Evolutionary conservation across 192 early-diverging fungal species (phyloP).

Genomic region (Thamnidium elegans): DNA sequence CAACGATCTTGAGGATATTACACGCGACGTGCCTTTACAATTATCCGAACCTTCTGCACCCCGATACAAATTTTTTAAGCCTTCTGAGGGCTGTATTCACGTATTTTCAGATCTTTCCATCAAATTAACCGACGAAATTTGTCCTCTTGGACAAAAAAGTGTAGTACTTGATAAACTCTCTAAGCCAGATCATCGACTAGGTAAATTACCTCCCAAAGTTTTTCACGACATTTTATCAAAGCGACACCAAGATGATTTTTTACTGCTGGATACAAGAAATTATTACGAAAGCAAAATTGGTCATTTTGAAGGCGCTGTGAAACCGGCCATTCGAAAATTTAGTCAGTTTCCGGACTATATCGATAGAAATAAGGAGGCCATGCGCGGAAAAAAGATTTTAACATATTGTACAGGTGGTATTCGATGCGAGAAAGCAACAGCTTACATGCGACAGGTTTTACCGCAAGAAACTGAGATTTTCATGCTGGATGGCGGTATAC

Average conservation of each 20-base stretch:
- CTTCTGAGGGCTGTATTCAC: constrained; percentile 58
- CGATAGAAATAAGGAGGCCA: constrained; percentile 38
- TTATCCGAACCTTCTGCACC: constrained; percentile 4
- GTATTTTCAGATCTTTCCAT: constrained; percentile 58
- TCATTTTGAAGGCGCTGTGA: constrained; percentile 54
- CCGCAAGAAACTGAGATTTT: constrained; percentile 43
- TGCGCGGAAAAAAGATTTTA: constrained; percentile 54
- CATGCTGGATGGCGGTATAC: constrained; percentile 71
- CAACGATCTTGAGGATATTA: background rate
- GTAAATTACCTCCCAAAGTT: constrained; percentile 45
- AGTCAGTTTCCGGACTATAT: constrained; percentile 59
- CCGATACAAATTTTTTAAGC: constrained; percentile 57
- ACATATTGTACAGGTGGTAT: constrained; percentile 68
- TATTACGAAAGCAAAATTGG: constrained; percentile 67
- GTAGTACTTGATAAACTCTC: constrained; percentile 27
- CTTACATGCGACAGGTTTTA: constrained; percentile 48
- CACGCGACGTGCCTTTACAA: background rate
- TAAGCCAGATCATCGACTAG: constrained; percentile 29
- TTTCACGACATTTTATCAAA: constrained; percentile 51
- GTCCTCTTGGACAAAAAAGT: constrained; percentile 51
- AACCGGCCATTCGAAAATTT: constrained; percentile 65
- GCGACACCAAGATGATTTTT: constrained; percentile 32
- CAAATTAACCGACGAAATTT: constrained; percentile 62
- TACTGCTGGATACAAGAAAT: constrained; percentile 61
- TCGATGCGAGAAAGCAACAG: constrained; percentile 58